A percentile compares a stretch with the other conserved stretches of the same genome.
Evolutionary conservation across 305 asterid genomes (phyloP).

Genomic region (Salvia sclarea): DNA sequence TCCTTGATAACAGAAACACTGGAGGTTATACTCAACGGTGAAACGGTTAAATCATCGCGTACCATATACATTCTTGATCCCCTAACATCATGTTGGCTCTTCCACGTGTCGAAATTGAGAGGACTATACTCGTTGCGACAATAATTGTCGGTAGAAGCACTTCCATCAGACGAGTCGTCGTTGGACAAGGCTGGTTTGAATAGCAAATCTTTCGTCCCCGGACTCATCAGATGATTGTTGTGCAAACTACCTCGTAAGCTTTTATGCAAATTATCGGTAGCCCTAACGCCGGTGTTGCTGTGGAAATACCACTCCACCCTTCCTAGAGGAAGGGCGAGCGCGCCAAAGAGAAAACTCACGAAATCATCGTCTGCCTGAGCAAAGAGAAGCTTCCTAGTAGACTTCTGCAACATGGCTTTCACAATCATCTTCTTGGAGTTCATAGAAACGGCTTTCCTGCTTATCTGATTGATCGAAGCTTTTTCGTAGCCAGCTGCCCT

Average conservation of each 20-base stretch:
- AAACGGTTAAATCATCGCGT: slow-evolving; percentile 24
- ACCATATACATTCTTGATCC: slow-evolving; percentile 26
- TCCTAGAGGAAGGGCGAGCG: slow-evolving; percentile 31
- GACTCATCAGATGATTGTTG: background rate
- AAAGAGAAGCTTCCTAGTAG: slow-evolving; percentile 9
- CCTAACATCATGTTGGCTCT: background rate
- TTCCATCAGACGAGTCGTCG: too few relatives aligned
- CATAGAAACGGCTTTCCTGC: background rate
- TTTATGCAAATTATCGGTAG: slow-evolving; percentile 27
- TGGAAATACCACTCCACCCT: slow-evolving; percentile 18
- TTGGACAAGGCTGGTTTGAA: too few relatives aligned
- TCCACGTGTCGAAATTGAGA: background rate
- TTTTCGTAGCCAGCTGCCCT: background rate
- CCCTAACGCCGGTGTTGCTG: background rate
- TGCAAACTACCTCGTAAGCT: background rate
- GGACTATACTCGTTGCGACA: background rate
- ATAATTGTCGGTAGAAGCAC: too few relatives aligned
- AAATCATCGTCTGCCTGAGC: slow-evolving; percentile 28
- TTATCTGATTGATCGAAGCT: background rate
- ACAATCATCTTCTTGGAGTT: background rate
- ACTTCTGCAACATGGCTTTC: slow-evolving; percentile 27
- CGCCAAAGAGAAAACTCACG: slow-evolving; percentile 28
- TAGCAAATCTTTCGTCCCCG: background rate
- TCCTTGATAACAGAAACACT: background rate
- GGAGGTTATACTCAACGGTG: background rate